Base-by-base conservation (phyloP, 1,139 yeast genomes). In the Pichia sp. region DNA sequence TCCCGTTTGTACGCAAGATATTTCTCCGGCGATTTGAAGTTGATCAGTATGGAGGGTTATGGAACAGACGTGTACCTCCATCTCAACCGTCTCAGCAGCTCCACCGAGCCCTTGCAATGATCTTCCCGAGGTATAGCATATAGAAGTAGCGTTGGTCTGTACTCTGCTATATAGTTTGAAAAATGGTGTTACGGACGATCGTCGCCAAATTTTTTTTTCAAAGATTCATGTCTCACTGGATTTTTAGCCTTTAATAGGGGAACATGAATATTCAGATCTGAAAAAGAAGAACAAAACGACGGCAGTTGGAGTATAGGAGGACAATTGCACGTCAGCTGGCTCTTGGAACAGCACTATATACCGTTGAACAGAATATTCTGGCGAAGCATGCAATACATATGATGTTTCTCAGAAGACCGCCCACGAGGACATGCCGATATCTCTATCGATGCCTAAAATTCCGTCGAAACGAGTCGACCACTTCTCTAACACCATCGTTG, bases 61-160 rank as follows among this genome's bases (percentile, higher is more conserved):
- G 97, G 97, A 10, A 90, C 97, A 1, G 97, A 90, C 69, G 97
- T 88, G 1, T 90, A 90, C 65, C 72, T 90, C 64, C 96, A 90
- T 72, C 76, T 90, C 68, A 90, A 89, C 70, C 72, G 82, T 26
- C 71, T 79, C 54, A 75, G 79, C 50, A 70, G 76, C 43, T 74
- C 78, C 2, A 70, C 76, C 11, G 82, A 78, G 66, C 82, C 82
- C 1, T 62, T 78, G n/a, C 57, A 55, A 47, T 55, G 45, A 46
- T 45, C 10, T 13, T 3, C 23, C 23, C 23, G 3, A 19, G 23
- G 23, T 19, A 19, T 19, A 19, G 23, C 23, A 19, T 19, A 19
- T 19, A 19, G 23, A 19, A 19, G 23, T 19, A 19, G 23, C 23
- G 23, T 19, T 19, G 2, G 23, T 19, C 23, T 19, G 23, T 19